Base-by-base conservation (phyloP, 1,284 basidiomycete genomes). In the Cutaneotrichosporon cavernicola region DNA sequence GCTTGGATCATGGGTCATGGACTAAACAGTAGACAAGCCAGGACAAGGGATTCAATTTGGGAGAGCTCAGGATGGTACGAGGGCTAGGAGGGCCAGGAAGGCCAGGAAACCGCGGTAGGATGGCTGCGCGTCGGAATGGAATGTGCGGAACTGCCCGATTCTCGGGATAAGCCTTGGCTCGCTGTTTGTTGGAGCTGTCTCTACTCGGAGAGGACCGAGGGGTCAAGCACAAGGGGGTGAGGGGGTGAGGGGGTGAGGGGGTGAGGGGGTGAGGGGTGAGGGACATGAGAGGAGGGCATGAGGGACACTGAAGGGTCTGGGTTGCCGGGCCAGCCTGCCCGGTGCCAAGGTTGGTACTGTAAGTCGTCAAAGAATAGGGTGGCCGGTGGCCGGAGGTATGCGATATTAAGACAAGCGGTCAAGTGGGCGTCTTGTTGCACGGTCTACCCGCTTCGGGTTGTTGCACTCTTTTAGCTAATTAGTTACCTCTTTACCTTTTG, bases 341-440 rank as follows among this genome's bases (percentile, higher is more conserved):
- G 43, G 43, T 46, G 43, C 43, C 13, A 46, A 46, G 43, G 5
- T n/a, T 36, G 36, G 9, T 9, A 13, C n/a, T n/a, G n/a, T n/a
- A n/a, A n/a, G n/a, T n/a, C n/a, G 36, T 22, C 26, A 26, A 26
- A 26, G 1, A 26, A 26, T 26, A 2, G 26, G 26, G 26, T 18
- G 46, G n/a, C 46, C 4, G 46, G 46, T 47, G 21, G 46, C 52
- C 52, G 31, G 52, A 55, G 31, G 31, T 31, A 32, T n/a, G 52
- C 52, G 31, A 26, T 26, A 26, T 26, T 26, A 26, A 26, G 26
- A 26, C 26, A 26, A 26, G 26, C 26, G 26, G 26, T 26, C 26
- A 26, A 26, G 18, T 31, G n/a, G 32, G 53, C 53, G 36, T 49
- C 2, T 26, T 26, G 26, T 26, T 16, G 38, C 38, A 40, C 38